Conservation (phyloP, 169 alveolate species). For the Eimeria mitis region DNA sequence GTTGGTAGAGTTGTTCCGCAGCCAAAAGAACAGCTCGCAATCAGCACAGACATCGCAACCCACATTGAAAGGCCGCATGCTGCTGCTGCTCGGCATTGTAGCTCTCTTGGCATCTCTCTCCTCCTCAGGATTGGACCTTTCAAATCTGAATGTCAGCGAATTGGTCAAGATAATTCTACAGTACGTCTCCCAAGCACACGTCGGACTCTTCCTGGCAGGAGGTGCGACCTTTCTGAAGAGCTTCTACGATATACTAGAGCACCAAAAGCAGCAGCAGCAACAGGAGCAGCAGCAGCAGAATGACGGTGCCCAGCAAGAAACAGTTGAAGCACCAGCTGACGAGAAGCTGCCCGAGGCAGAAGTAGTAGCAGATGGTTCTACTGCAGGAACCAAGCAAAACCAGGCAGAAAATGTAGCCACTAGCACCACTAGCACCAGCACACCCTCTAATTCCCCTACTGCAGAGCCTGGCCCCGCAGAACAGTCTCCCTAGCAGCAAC, state of each 20-base stretch:
- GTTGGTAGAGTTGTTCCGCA: background rate
- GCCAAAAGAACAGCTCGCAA: background rate
- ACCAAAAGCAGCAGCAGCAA: background rate
- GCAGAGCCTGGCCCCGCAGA: background rate
- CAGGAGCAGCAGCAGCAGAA: background rate
- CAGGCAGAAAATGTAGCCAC: background rate
- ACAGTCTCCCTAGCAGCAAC: no score
- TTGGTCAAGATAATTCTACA: background rate
- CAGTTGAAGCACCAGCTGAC: background rate
- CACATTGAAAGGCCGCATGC: background rate
- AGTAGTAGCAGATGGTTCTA: background rate
- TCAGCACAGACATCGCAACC: background rate
- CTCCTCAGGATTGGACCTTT: background rate
- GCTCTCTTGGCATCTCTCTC: background rate
- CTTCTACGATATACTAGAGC: background rate
- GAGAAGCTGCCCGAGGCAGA: background rate
- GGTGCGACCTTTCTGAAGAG: background rate
- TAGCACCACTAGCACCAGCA: background rate
- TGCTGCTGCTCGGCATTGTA: background rate
- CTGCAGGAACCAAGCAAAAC: background rate
- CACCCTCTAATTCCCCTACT: background rate
- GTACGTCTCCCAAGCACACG: background rate
- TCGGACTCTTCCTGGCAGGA: constrained; percentile 9
- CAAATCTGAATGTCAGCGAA: background rate
- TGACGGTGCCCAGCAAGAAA: background rate